phyloP scores from a whole-genome alignment of 2,329 filamentous ascomycete species.

The Aspergillus brasiliensis region DNA sequence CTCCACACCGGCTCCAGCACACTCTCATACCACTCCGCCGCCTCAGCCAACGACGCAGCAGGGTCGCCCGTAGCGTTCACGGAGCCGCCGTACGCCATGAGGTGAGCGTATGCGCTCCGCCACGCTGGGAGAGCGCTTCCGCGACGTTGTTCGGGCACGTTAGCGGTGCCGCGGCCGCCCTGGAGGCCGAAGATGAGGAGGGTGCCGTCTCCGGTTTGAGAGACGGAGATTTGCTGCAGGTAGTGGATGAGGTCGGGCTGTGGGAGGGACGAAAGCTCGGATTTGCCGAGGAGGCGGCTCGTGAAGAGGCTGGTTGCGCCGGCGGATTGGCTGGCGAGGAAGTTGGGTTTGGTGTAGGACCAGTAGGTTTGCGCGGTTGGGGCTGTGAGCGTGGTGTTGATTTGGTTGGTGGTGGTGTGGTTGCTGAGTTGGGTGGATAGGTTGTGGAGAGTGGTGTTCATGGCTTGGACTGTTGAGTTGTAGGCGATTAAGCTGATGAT shows the following conservation, averaged over 20 bases:
- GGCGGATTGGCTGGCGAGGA: conserved; percentile 30
- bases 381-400: not conserved
- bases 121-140: conserved; percentile 26
- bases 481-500: not conserved
- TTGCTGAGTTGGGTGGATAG: conserved; percentile 2
- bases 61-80: conserved; percentile 6
- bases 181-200: conserved; percentile 4
- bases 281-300: conserved; percentile 38
- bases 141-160: not conserved
- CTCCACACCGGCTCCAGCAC: conserved; percentile 26
- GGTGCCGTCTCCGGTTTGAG: conserved; percentile 24
- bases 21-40: conserved; percentile 13
- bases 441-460: not conserved
- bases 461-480: not conserved
- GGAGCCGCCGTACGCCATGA: conserved; percentile 29
- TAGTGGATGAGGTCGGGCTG: conserved; percentile 11
- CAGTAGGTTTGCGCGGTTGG: conserved; percentile 27
- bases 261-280: conserved; percentile 28
- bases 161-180: not conserved
- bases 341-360: conserved; percentile 16
- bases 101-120: conserved; percentile 37
- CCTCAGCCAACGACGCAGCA: not conserved
- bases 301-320: conserved; percentile 35
- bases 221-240: conserved; percentile 13
- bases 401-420: not conserved